A percentile compares a stretch with the other conserved stretches of the same genome.
phyloP scores from a whole-genome alignment of 257 asterid species.

The Gentiana macrophylla region DNA sequence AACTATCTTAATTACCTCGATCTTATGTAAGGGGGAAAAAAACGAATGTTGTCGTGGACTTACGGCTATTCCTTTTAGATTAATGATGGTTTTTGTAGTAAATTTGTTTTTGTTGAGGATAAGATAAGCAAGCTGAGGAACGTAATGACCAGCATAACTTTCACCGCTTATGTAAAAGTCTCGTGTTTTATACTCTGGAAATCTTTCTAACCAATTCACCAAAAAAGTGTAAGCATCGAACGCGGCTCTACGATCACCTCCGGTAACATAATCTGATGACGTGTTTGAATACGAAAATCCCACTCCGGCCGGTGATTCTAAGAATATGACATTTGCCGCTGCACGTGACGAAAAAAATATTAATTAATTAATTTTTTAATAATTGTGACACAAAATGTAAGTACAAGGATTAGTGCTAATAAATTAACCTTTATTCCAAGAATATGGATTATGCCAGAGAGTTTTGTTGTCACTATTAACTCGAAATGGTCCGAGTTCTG shows the following conservation, averaged over 20 bases:
- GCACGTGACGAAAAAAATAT: neutral
- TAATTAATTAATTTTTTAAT: no score
- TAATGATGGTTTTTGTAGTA: slow-evolving; percentile 6
- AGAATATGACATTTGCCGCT: slow-evolving; percentile 7
- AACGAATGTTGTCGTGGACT: neutral
- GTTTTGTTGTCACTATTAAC: slow-evolving; percentile 16
- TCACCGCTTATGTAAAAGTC: slow-evolving; percentile 19
- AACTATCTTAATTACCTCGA: neutral
- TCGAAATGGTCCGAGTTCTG: slow-evolving; percentile 25
- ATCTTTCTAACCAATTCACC: slow-evolving; percentile 17
- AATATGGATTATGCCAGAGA: slow-evolving; percentile 12
- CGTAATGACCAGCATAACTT: slow-evolving; percentile 20
- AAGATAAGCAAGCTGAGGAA: slow-evolving; percentile 23
- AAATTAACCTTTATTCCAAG: slow-evolving; percentile 21
- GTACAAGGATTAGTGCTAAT: neutral
- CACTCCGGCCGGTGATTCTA: slow-evolving; percentile 7
- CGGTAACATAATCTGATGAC: neutral
- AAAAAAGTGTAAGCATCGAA: slow-evolving; percentile 15
- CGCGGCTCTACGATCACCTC: slow-evolving; percentile 10
- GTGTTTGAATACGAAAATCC: slow-evolving; percentile 8
- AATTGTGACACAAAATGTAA: no score
- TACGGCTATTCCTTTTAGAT: slow-evolving; percentile 21
- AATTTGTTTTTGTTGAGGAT: slow-evolving; percentile 13
- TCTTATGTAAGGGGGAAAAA: neutral
- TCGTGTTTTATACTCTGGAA: slow-evolving; percentile 15